Evolutionary conservation across 179 eudicot species (phyloP).

Genomic region (Beta corolliflora): DNA sequence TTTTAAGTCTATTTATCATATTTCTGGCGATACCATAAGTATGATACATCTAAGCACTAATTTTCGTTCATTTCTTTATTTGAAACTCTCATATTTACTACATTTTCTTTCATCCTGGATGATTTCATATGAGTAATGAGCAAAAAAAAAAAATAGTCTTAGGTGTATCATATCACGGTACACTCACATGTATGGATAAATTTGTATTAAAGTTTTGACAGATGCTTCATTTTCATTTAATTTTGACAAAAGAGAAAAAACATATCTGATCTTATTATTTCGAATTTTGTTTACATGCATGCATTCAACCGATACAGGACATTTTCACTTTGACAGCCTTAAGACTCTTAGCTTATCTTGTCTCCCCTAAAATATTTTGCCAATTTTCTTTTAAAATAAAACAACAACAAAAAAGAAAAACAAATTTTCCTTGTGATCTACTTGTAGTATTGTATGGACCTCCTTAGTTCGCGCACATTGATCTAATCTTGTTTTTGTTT

Average conservation of each 20-base stretch:
- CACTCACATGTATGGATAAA: too few species aligned
- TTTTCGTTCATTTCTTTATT: too few species aligned
- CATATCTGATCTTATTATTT: neutral
- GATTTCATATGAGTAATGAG: too few species aligned
- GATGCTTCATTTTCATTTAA: neutral
- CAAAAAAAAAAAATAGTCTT: too few species aligned
- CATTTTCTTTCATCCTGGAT: too few species aligned
- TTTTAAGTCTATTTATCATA: too few species aligned
- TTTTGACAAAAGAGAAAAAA: neutral
- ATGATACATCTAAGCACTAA: neutral
- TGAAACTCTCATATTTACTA: too few species aligned
- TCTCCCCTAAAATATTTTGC: conserved; percentile 15
- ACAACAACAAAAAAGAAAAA: too few species aligned
- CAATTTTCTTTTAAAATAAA: too few species aligned
- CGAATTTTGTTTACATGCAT: conserved; percentile 14
- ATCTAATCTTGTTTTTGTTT: conserved; percentile 17
- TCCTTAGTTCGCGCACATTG: conserved; percentile 26
- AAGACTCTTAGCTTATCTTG: conserved; percentile 26
- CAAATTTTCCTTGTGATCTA: neutral
- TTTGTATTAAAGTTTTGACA: too few species aligned
- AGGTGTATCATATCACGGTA: too few species aligned
- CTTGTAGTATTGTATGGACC: conserved; percentile 28
- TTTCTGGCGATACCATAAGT: too few species aligned
- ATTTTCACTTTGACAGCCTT: conserved; percentile 21
- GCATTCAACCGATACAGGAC: conserved; percentile 26